Evolutionary conservation across 371 early-diverging fungal genomes (phyloP), one percentile per base, ranked within the genome.

Genomic region (Smittium culicis): DNA sequence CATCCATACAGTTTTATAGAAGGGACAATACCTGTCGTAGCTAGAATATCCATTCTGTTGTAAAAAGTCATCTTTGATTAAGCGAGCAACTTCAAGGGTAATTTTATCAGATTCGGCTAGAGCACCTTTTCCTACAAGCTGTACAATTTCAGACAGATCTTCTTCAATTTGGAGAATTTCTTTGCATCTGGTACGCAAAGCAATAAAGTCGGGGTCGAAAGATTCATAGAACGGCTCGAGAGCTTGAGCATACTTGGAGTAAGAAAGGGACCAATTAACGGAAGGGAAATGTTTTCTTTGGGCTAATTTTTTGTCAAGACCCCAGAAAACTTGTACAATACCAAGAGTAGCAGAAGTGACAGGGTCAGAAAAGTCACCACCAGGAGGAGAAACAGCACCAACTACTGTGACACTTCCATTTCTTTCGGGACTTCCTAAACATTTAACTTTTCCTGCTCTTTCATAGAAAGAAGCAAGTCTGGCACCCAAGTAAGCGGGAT

Each of bases 281-380:
- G 99, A 99, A 14, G 99, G 99, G 88, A 99, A 99, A 83, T 99
- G 99, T 85, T 99, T 99, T 76, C 99, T 89, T 80, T 99, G 99
- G 29, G 99, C 99, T 56, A 99, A 85, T 82, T 99, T 99, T 87
- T 99, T 99, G 82, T 99, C 99, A 70, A 99, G 82, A 70, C 99
- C 99, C 99, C 99, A 99, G 84, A 99, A 99, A 58, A 99, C 99
- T 77, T 99, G 99, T 1, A 99, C 99, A 79, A 99, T 99, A 82
- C 99, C 88, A 45, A 99, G 85, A 2, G 99, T 99, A 14, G 99
- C 91, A 28, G 95, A 83, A 31, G 99, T 99, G 45, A 99, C 99
- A 34, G 99, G 99, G 81, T 99, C 99, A 66, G 98, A 96, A 81
- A 99, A 99, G 81, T 99, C 99, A 84, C 97, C 97, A 76, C 99